Base-by-base conservation (phyloP, 2,329 filamentous ascomycete species). In the Xylariaceae sp. region DNA sequence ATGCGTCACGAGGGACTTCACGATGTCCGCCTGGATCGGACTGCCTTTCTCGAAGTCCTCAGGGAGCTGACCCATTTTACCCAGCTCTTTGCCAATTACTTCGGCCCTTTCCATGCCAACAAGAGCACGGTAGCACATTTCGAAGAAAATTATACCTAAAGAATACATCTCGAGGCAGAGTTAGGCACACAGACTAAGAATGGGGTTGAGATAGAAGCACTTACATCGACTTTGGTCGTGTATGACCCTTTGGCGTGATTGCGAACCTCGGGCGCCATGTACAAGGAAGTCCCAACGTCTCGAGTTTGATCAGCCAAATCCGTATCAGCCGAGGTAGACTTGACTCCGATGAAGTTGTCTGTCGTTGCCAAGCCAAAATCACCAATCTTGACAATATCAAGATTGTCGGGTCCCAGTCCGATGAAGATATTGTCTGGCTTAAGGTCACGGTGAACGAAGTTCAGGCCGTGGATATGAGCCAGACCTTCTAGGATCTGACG, bases 391-490 rank as follows among this genome's bases (percentile, higher is more conserved):
- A 96, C 92, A 67, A 95, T 94, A 64, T 92, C 90, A 2, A 88
- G 83, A 6, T 88, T 85, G 68, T 97, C 93, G 2, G 78, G 72
- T 23, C 81, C 78, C 45, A 80, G 78, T 41, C 78, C 79, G 65
- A 99, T 95, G 75, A 99, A 99, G 35, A 99, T 88, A 65, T 99
- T 99, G 71, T 97, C 94, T 0, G 94, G 94, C 72, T 99, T 99
- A 34, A 99, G 80, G 73, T 99, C 94, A 7, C 94, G 88, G 72
- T 99, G 94, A 11, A 97, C 94, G 65, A 99, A 96, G 53, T 90
- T 92, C 60, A 93, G 82, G 9, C 87, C 84, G 72, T 99, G 94
- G 49, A 99, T 94, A 71, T 97, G 91, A 11, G 85, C 87, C 47
- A 99, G 76, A 0, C 93, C 94, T 73, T 97, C 92, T 3, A 97